Conservation (phyloP, 2,329 filamentous ascomycete genomes). For the Hansfordia pulvinata region DNA sequence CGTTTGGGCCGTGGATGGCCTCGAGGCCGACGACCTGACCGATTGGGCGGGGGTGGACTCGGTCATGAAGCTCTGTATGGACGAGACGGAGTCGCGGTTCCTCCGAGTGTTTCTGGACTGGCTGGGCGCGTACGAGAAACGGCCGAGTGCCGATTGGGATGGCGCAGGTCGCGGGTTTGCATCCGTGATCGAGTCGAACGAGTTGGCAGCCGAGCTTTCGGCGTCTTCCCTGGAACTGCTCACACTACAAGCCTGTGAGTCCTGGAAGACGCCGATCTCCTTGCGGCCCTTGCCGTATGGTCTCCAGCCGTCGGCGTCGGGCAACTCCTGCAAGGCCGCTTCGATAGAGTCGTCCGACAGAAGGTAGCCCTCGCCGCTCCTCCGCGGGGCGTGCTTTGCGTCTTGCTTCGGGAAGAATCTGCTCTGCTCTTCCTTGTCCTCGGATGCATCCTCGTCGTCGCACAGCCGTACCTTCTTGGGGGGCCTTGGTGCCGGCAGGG, state of each 20-base stretch:
- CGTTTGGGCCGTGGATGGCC: slow-evolving; percentile 27
- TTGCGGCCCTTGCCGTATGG: slow-evolving; percentile 19
- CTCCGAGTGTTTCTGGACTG: slow-evolving; percentile 11
- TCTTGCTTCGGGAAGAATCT: slow-evolving; percentile 46
- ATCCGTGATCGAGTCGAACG: too few species aligned
- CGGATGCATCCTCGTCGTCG: slow-evolving; percentile 21
- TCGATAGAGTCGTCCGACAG: slow-evolving; percentile 45
- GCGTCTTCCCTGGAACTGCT: slow-evolving; percentile 8
- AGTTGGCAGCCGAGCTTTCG: slow-evolving; percentile 3
- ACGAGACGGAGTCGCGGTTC: slow-evolving; percentile 20
- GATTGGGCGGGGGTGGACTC: slow-evolving; percentile 17
- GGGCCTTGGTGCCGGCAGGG: slow-evolving; percentile 20
- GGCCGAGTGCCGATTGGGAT: too few species aligned
- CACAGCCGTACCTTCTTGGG: slow-evolving; percentile 45
- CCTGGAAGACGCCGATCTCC: slow-evolving; percentile 29
- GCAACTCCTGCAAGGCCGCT: slow-evolving; percentile 34
- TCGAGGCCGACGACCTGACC: slow-evolving; percentile 17
- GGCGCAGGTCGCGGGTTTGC: too few species aligned
- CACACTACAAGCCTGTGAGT: slow-evolving; percentile 10
- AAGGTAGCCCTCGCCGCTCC: slow-evolving; percentile 26
- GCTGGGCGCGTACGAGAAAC: slow-evolving; percentile 5
- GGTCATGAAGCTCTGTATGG: slow-evolving; percentile 7
- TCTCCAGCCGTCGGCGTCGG: slow-evolving; percentile 37
- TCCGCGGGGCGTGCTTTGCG: slow-evolving; percentile 9
- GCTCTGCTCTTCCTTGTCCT: slow-evolving; percentile 28